Conservation (phyloP, 176 grass and related monocot genomes). For the Carex parvula region DNA sequence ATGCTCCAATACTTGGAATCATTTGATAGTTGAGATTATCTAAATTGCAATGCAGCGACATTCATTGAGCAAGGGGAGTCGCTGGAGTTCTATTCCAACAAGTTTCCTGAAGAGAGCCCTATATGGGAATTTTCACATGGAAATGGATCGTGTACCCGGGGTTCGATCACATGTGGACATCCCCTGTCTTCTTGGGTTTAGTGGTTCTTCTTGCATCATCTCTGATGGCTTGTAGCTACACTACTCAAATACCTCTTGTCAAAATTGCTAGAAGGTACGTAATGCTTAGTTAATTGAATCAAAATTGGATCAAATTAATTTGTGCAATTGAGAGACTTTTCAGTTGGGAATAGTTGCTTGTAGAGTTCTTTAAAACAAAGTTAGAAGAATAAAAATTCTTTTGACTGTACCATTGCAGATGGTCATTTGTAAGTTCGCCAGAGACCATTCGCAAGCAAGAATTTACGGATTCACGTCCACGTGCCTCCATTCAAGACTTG, state of each 20-base stretch:
- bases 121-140: constrained; percentile 77
- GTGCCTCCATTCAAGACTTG: constrained; percentile 80
- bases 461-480: constrained; percentile 68
- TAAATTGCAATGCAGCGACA: constrained; percentile 45
- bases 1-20: background rate
- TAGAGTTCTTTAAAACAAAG: constrained; percentile 1
- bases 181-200: constrained; percentile 80
- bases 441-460: constrained; percentile 67
- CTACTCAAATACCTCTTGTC: constrained; percentile 78
- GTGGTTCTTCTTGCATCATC: constrained; percentile 69
- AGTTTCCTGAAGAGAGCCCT: constrained; percentile 76
- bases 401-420: constrained; percentile 42
- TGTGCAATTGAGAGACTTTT: background rate
- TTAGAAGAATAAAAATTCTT: background rate
- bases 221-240: constrained; percentile 95
- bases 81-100: constrained; percentile 68
- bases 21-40: background rate
- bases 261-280: constrained; percentile 83
- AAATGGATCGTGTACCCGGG: constrained; percentile 87
- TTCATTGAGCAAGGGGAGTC: constrained; percentile 80
- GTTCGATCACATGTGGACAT: constrained; percentile 97
- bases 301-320: background rate
- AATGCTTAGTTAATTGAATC: background rate
- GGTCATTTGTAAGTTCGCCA: constrained; percentile 75
- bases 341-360: background rate